Evolutionary conservation across 1,284 basidiomycete species (phyloP), one percentile per base, ranked within the genome.

Genomic region (Laetiporus sulphureus): DNA sequence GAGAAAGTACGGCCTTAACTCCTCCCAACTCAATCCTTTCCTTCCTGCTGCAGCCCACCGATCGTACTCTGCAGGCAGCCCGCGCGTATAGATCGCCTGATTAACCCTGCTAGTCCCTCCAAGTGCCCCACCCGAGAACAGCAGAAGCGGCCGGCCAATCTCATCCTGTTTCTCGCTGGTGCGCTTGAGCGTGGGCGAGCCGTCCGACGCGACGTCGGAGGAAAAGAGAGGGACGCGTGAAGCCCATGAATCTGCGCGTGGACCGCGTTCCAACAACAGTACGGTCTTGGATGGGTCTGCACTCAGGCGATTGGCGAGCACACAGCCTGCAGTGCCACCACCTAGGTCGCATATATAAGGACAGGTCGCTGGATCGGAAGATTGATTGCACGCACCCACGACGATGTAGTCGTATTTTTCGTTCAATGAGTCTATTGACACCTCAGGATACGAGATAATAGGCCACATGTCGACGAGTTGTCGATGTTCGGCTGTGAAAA

Each of bases 71-170:
- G 58, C 62, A 11, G 66, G 60, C 1, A 56, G 32, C 3, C 50
- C 63, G 19, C 67, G 56, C 0, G 61, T 61, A 41, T 69, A 69
- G 36, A 66, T 41, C 56, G 66, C 56, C 23, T 54, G 59, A 47
- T 74, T 75, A 44, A 74, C 67, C 10, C 63, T 61, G 5, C 65
- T 65, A 0, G 61, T 63, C 0, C 72, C 72, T 5, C 72, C 71
- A 4, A 71, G 53, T 0, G 57, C 63, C 30, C 62, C 63, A 1
- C 71, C 72, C 5, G 61, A 57, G 39, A 66, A 58, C 36, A 67
- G 47, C 16, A 56, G 52, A 18, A 65, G 39, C n/a, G 46, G 45
- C 16, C 51, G 49, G 5, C 55, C 54, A 8, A 59, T 47, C 16
- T 49, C 42, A 16, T 47, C 19, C 27, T 55, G 46, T 38, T 55